Conservation (phyloP, 1,284 basidiomycete species). For the Pascua sp. region DNA sequence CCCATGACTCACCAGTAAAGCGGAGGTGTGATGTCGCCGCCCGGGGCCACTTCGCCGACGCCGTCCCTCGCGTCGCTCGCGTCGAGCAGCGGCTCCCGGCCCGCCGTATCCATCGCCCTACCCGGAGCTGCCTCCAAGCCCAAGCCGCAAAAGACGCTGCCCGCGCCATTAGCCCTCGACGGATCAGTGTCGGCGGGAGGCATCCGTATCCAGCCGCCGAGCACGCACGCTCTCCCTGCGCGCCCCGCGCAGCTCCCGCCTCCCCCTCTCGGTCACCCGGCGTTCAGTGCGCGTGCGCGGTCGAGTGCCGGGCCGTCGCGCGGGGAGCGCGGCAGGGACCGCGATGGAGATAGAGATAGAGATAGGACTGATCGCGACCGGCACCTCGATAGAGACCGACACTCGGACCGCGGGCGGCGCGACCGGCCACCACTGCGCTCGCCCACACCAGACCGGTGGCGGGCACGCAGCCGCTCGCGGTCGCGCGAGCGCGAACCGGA, state of each 20-base stretch:
- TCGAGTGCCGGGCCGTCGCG: background rate
- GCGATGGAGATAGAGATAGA: conserved; percentile 3
- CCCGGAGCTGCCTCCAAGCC: too few species aligned
- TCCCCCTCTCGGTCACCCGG: background rate
- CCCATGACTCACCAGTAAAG: background rate
- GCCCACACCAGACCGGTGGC: background rate
- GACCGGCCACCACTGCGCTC: background rate
- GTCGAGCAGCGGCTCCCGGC: conserved; percentile 1
- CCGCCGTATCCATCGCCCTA: background rate
- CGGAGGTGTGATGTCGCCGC: too few species aligned
- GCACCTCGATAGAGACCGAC: conserved; percentile 2
- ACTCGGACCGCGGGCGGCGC: background rate
- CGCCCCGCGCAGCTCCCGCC: conserved; percentile 1
- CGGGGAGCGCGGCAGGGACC: background rate
- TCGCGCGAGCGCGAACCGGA: too few species aligned
- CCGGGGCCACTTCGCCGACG: too few species aligned
- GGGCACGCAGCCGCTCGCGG: background rate
- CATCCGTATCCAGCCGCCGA: background rate
- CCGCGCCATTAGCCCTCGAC: too few species aligned
- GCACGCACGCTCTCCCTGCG: background rate
- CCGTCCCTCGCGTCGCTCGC: background rate
- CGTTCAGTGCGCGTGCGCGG: background rate
- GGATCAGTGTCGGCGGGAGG: too few species aligned
- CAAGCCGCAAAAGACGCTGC: too few species aligned
- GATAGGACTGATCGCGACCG: background rate